A percentile compares a stretch with the other conserved stretches of the same genome.
phyloP scores from a whole-genome alignment of 176 grass and related monocot genomes.

The Rhynchospora pubera region DNA sequence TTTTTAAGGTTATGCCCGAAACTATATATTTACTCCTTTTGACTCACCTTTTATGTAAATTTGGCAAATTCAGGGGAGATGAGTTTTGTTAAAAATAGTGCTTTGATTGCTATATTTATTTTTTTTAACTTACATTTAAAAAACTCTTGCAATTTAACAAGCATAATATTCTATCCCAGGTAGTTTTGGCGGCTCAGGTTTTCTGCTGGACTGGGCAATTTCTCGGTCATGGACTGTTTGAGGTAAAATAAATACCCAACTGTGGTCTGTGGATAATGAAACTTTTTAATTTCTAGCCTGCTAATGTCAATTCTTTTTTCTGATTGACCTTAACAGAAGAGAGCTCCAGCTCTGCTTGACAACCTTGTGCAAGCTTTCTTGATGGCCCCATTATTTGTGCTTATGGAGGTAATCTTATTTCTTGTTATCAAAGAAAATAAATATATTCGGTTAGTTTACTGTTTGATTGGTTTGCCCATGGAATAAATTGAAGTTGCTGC shows the following conservation, averaged over 20 bases:
- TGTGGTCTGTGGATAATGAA: not conserved
- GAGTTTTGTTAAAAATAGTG: not conserved
- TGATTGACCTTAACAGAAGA: constrained; percentile 38
- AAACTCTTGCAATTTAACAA: not conserved
- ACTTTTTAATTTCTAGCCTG: not conserved
- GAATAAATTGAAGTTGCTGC: not conserved
- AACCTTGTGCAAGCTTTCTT: constrained; percentile 83
- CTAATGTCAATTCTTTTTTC: not conserved
- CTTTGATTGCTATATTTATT: not conserved
- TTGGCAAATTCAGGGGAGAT: not conserved
- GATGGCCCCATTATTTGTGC: constrained; percentile 96
- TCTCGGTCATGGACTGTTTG: constrained; percentile 91
- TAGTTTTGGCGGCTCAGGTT: constrained; percentile 74
- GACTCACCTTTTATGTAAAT: not conserved
- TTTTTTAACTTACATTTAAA: not conserved
- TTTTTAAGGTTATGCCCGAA: not conserved
- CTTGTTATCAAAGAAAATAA: not conserved
- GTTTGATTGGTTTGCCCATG: not conserved
- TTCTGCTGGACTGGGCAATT: constrained; percentile 87
- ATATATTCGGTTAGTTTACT: not conserved
- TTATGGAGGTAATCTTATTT: constrained; percentile 63
- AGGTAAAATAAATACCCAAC: constrained; percentile 37
- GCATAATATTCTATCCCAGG: constrained; percentile 31
- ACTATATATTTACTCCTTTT: not conserved
- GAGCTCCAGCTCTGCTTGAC: constrained; percentile 83